Evolutionary conservation across 345 rosid species (phyloP).

Genomic region (Cardamine chenopodiifolia): DNA sequence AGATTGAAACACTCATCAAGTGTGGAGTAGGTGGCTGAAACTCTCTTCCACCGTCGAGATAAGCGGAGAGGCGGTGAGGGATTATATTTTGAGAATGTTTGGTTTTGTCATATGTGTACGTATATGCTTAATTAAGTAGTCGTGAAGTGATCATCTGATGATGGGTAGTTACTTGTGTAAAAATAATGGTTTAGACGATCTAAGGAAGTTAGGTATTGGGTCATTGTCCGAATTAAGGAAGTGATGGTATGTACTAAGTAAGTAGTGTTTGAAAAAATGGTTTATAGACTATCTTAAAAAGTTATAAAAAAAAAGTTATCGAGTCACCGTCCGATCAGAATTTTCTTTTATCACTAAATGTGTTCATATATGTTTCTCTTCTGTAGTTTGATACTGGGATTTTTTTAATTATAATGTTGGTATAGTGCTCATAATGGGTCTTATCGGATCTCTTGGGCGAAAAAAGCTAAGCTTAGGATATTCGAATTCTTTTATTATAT

Average conservation of each 20-base stretch:
- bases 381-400: constrained; percentile 7
- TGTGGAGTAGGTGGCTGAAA: neutral
- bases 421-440: constrained; percentile 31
- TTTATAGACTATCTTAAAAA: neutral
- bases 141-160: neutral
- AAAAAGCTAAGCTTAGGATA: constrained; percentile 28
- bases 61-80: neutral
- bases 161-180: neutral
- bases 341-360: constrained; percentile 20
- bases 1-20: neutral
- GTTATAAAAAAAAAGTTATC: neutral
- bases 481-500: neutral
- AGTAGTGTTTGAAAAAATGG: neutral
- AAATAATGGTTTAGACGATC: neutral
- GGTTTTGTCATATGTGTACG: neutral
- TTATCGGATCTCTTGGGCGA: constrained; percentile 20
- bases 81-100: constrained; percentile 6
- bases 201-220: constrained; percentile 12
- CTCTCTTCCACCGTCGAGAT: neutral
- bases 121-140: constrained; percentile 2
- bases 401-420: constrained; percentile 21
- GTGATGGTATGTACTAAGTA: neutral
- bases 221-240: constrained; percentile 3
- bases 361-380: neutral
- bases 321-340: constrained; percentile 4